Percentiles rank a stretch among this genome's conserved stretches.
Evolutionary conservation across 805 yeast species (phyloP).

Genomic region (Debaryomyces hansenii): DNA sequence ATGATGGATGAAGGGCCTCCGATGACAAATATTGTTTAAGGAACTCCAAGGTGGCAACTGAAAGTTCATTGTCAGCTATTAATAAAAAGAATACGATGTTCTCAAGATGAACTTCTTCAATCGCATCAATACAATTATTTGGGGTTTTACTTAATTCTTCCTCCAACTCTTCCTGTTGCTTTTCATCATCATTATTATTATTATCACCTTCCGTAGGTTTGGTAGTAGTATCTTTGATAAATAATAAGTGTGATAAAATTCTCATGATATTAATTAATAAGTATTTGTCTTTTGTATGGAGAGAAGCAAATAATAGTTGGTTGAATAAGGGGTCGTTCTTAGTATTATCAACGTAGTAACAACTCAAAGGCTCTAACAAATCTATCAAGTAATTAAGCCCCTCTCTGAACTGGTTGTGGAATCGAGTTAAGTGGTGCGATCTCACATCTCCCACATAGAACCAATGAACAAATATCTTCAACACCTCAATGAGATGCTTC

Average conservation of each 20-base stretch:
- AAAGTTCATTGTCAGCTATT: constrained; percentile 69
- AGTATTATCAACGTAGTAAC: constrained; percentile 75
- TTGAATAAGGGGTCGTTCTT: constrained; percentile 68
- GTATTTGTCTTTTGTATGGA: constrained; percentile 62
- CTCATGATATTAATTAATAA: constrained; percentile 68
- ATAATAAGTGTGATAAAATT: constrained; percentile 76
- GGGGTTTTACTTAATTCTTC: constrained; percentile 12
- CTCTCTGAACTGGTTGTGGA: constrained; percentile 49
- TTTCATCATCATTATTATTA: not conserved
- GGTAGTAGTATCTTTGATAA: constrained; percentile 22
- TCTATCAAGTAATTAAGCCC: constrained; percentile 69
- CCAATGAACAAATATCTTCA: constrained; percentile 41
- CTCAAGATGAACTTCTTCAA: constrained; percentile 43
- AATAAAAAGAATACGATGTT: constrained; percentile 58
- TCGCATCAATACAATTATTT: constrained; percentile 41
- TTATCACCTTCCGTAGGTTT: constrained; percentile 13
- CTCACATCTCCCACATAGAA: constrained; percentile 20
- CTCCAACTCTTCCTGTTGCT: constrained; percentile 11
- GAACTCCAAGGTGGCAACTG: constrained; percentile 74
- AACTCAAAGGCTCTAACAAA: constrained; percentile 78
- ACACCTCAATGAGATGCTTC: constrained; percentile 43
- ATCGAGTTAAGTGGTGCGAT: constrained; percentile 17
- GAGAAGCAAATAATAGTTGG: constrained; percentile 52
- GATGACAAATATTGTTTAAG: constrained; percentile 77
- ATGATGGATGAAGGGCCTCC: constrained; percentile 42